Base-by-base conservation (phyloP, 202 grass and related monocot genomes). In the Setaria italica region DNA sequence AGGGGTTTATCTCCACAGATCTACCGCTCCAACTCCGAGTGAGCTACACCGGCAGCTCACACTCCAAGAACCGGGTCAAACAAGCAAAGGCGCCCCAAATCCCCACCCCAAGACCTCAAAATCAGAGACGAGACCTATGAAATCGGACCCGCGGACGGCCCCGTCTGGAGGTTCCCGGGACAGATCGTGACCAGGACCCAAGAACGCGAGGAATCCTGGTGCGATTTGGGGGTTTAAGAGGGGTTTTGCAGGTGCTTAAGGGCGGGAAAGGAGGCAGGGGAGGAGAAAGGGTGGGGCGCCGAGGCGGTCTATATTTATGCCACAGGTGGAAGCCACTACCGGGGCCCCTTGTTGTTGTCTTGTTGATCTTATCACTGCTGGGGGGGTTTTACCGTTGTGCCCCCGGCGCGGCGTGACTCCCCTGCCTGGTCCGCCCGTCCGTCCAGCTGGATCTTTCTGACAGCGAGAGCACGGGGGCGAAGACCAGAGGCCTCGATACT, bases 211-310 rank as follows among this genome's bases (percentile, higher is more conserved):
- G 3, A 19, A 68, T 79, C 68, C 29, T 51, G 14, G 3, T 6
- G 2, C 11, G 60, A 87, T 79, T 67, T 57, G 11, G 9, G 78
- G 74, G 77, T 83, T 85, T 90, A 78, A 51, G 11, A 16, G n/a
- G 88, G 76, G 72, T 68, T 90, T 79, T 16, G 47, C 16, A 25
- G 68, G 60, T 34, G 78, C 17, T 85, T 83, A 77, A 73, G 70
- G 84, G 86, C 83, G 90, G 89, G 89, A 93, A 88, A 68, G 77
- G 50, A 15, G 46, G 50, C 8, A 82, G 76, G 59, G 14, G 17
- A 43, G 64, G 34, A 63, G 53, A 42, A 67, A 32, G 4, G 47
- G 25, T 25, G 25, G 9, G 33, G 1, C 9, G 56, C 3, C 17
- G 8, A 57, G 47, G 70, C 19, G 89, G 48, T 35, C 30, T 76